Base-by-base conservation (phyloP, 495 filamentous ascomycete species). In the Xylaria cubensis region DNA sequence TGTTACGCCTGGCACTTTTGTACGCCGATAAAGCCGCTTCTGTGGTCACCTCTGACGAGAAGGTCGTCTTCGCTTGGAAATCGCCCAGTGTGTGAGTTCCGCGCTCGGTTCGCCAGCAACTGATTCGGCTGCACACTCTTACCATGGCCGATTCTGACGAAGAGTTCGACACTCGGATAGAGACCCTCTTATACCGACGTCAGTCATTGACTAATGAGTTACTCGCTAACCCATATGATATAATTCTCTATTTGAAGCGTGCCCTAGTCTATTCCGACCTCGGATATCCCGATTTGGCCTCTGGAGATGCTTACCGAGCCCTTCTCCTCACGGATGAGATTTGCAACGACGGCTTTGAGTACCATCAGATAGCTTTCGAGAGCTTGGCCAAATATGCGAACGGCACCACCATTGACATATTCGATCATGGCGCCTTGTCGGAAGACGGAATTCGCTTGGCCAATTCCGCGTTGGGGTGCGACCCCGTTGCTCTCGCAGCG, bases 241-340 rank as follows among this genome's bases (percentile, higher is more conserved):
- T 94, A n/a, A 85, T 92, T 65, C 84, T 90, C 21, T 94, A 95
- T 76, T 84, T 97, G 53, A 84, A 90, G 71, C 88, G 95, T 34
- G 92, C 93, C 36, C 80, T 87, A 39, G 83, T 90, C 39, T 90
- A 97, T 80, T 84, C 90, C 50, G 80, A 90, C 67, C 87, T 98
- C 41, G 92, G 90, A 44, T 98, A 96, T 80, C 93, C 93, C 2
- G 96, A 99, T 80, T 86, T 99, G 19, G 93, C 93, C 4, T 92
- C 92, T 34, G 94, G 93, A 51, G 96, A 97, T 81, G 93, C 94
- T 2, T 98, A 99, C 79, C 90, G 92, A 53, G 93, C 94, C 2
- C 87, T 99, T 2, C 88, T 97, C 13, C 84, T 98, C 53, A 84
- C 91, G 24, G 96, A 99, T 75, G 94, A 95, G 67, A 87, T 94